Conservation (phyloP, 2,329 filamentous ascomycete genomes). For the Neonectria magnoliae region DNA sequence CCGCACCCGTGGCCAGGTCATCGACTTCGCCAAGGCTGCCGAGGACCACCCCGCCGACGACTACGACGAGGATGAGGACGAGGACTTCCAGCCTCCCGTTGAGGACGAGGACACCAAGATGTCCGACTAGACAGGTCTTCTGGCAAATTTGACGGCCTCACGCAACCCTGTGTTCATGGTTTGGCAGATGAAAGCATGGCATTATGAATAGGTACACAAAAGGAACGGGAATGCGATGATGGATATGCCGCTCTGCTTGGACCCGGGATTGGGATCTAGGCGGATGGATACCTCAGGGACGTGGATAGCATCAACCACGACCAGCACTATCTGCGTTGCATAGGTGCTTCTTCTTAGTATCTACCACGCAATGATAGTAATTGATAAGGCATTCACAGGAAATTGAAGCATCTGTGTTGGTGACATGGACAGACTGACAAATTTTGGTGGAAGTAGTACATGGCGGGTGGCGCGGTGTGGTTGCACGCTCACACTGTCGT, state of each 20-base stretch:
- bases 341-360: slow-evolving; percentile 26
- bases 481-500: background rate
- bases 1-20: slow-evolving; percentile 90
- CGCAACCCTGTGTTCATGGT: background rate
- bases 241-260: slow-evolving; percentile 32
- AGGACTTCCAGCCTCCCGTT: slow-evolving; percentile 70
- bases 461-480: background rate
- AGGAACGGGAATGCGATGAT: slow-evolving; percentile 29
- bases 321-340: slow-evolving; percentile 35
- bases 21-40: slow-evolving; percentile 93
- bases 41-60: slow-evolving; percentile 78
- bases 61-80: slow-evolving; percentile 83
- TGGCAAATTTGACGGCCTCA: slow-evolving; percentile 1
- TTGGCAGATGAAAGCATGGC: slow-evolving; percentile 28
- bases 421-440: background rate
- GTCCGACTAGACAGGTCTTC: slow-evolving; percentile 50
- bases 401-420: background rate
- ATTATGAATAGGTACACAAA: slow-evolving; percentile 37
- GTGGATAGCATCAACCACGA: slow-evolving; percentile 32
- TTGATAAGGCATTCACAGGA: slow-evolving; percentile 18
- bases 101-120: slow-evolving; percentile 77
- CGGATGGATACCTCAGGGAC: slow-evolving; percentile 26
- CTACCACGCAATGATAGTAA: slow-evolving; percentile 27
- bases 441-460: background rate
- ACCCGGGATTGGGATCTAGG: slow-evolving; percentile 30